These are phyloP conservation scores for Jaapia argillacea DNA, from an alignment of 768 basidiomycete genomes.

Conservation along the genomic window DNA sequence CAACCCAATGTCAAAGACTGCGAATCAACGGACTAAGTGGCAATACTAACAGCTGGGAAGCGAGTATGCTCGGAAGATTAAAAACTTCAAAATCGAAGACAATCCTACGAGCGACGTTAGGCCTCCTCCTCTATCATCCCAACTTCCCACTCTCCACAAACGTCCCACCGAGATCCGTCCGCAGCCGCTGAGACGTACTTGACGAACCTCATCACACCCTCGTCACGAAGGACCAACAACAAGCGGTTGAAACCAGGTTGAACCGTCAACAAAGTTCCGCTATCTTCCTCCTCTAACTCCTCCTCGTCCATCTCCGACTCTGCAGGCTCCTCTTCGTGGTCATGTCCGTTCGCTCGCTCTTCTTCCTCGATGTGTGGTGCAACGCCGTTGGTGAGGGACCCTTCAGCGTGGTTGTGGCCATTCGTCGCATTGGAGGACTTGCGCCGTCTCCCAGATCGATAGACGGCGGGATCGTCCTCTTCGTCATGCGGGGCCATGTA, in stretches of 20 bases:
- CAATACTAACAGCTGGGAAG: too few species aligned
- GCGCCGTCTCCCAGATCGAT: conserved; percentile 40
- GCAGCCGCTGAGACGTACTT: conserved; percentile 92
- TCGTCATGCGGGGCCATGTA: conserved; percentile 94
- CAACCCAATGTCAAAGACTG: too few species aligned
- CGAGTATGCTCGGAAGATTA: too few species aligned
- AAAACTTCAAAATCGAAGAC: too few species aligned
- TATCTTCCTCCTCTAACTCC: conserved; percentile 58
- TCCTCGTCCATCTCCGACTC: background rate
- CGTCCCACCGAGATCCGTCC: conserved; percentile 86
- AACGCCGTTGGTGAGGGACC: conserved; percentile 4
- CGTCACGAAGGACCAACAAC: conserved; percentile 83
- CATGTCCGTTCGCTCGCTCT: conserved; percentile 14
- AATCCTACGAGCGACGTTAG: too few species aligned
- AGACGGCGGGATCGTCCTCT: conserved; percentile 92
- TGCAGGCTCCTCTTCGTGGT: conserved; percentile 28
- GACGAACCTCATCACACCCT: conserved; percentile 89
- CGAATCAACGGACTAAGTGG: too few species aligned
- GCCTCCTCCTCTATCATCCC: conserved; percentile 65
- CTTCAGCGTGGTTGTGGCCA: conserved; percentile 12
- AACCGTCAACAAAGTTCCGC: conserved; percentile 73
- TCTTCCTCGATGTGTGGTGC: conserved; percentile 10
- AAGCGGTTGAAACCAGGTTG: conserved; percentile 87
- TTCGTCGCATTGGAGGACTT: conserved; percentile 9
- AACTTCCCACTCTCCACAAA: conserved; percentile 87